Conservation (phyloP, 768 basidiomycete species). For the Suillus hirtellus region DNA sequence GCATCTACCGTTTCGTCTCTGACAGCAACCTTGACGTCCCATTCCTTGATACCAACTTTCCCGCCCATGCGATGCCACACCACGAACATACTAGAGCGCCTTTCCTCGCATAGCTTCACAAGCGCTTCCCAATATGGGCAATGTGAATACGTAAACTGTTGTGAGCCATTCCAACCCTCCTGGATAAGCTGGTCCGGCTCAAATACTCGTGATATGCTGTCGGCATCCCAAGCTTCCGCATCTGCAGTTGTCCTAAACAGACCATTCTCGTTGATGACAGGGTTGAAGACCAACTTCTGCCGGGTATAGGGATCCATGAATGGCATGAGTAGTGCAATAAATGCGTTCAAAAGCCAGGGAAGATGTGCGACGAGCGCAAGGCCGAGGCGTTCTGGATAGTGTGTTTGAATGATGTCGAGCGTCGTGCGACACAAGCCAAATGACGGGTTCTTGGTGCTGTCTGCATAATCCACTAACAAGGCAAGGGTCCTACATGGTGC, state of each 20-base stretch:
- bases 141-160: constrained; percentile 73
- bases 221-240: constrained; percentile 13
- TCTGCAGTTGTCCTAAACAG: constrained; percentile 28
- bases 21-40: constrained; percentile 62
- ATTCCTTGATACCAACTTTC: constrained; percentile 72
- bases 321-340: constrained; percentile 76
- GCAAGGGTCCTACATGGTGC: constrained; percentile 52
- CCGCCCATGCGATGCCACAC: constrained; percentile 73
- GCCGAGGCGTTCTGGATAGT: constrained; percentile 88
- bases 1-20: constrained; percentile 16
- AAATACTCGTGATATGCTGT: constrained; percentile 44
- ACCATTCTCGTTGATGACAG: constrained; percentile 32
- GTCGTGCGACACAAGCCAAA: constrained; percentile 38
- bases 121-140: constrained; percentile 74
- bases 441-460: constrained; percentile 60
- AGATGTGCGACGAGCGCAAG: constrained; percentile 72
- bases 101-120: constrained; percentile 52
- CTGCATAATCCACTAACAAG: constrained; percentile 77
- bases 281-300: constrained; percentile 75
- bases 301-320: constrained; percentile 85
- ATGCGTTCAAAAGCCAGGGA: constrained; percentile 74
- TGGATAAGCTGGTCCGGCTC: constrained; percentile 67
- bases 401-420: constrained; percentile 70
- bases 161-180: constrained; percentile 68
- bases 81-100: constrained; percentile 48